A percentile compares a stretch with the other conserved stretches of the same genome.
These are phyloP conservation scores for Saksenaea vasiformis DNA, from an alignment of 371 early-diverging fungal species.

Conservation along the genomic window DNA sequence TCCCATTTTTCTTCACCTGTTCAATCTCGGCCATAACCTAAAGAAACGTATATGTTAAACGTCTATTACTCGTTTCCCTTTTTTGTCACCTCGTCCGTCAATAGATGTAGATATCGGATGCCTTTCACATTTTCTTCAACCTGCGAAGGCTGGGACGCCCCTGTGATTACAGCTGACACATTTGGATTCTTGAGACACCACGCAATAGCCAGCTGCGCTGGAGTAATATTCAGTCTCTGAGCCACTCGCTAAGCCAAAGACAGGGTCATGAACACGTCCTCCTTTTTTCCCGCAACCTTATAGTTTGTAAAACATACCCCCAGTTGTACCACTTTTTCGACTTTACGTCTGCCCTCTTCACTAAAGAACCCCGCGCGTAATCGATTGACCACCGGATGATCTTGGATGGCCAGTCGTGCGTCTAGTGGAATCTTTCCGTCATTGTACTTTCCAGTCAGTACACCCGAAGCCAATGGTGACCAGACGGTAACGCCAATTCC, in stretches of 20 bases:
- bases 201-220: slow-evolving; percentile 76
- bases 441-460: slow-evolving; percentile 77
- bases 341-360: slow-evolving; percentile 57
- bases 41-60: neutral
- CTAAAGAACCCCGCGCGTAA: slow-evolving; percentile 56
- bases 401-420: slow-evolving; percentile 65
- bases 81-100: slow-evolving; percentile 67
- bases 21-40: slow-evolving; percentile 46
- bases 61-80: neutral
- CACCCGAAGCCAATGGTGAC: slow-evolving; percentile 75
- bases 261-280: neutral
- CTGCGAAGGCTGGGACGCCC: slow-evolving; percentile 70
- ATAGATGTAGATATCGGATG: slow-evolving; percentile 48
- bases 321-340: slow-evolving; percentile 25
- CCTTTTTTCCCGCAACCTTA: neutral
- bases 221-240: slow-evolving; percentile 61
- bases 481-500: slow-evolving; percentile 76
- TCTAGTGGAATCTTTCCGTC: slow-evolving; percentile 61
- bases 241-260: slow-evolving; percentile 53
- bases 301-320: neutral
- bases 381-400: slow-evolving; percentile 59
- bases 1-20: slow-evolving; percentile 24
- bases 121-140: slow-evolving; percentile 71
- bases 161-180: slow-evolving; percentile 60
- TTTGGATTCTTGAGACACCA: slow-evolving; percentile 73